Evolutionary conservation across 257 asterid genomes (phyloP), one percentile per base, ranked within the genome.

Genomic region (Catharanthus roseus): DNA sequence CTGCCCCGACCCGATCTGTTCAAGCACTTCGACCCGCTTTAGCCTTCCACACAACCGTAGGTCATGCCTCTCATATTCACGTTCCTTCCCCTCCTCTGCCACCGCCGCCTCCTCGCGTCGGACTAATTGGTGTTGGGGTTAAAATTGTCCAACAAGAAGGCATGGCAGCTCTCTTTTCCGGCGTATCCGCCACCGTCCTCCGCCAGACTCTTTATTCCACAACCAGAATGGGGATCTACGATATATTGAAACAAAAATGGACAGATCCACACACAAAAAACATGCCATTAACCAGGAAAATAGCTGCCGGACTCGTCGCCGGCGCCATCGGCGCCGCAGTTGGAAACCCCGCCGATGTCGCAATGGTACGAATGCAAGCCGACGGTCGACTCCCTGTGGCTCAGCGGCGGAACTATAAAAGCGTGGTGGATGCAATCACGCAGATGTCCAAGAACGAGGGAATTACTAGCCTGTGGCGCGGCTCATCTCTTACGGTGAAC

Each of bases 331-430:
- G 98, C 1, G 98, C 98, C 49, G 95, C 96, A 12, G 91, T 88
- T 1, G 98, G 98, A 0, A 92, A 92, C 67, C 98, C 98, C 0
- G 98, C 98, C 10, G 98, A 92, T 50, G 91, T 92, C 7, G 96
- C 98, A 0, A 92, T 92, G 98, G 98, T 92, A 0, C 90, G 98
- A 13, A 92, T 92, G 98, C 98, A 92, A 67, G 98, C 98, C 13
- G 98, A 92, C 67, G 96, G 98, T 1, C 86, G 98, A 1, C 96
- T 92, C 67, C 98, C 98, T 0, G 18, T 61, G 41, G 83, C 82
- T 0, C 87, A 90, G 81, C 86, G 96, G 15, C 89, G 96, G 36
- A 92, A 92, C 67, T 92, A 92, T 75, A 85, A 83, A 74, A 88
- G 96, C 90, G 98, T 90, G 2, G 80, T 90, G 6, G 96, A 92